Evolutionary conservation across 306 rosid species (phyloP).

Genomic region (Ormosia semicastrata): DNA sequence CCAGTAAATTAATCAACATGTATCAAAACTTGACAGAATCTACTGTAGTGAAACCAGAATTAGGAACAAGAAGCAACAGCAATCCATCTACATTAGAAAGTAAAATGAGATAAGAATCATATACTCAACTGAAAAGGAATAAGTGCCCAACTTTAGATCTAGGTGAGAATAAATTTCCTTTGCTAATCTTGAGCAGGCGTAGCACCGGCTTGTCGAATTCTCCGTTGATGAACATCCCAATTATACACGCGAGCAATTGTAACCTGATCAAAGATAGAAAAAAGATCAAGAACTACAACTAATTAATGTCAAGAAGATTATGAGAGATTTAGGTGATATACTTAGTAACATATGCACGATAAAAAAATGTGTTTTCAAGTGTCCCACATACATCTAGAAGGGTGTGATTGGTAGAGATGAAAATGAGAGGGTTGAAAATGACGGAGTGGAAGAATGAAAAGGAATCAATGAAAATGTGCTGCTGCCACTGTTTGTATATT

Average conservation of each 20-base stretch:
- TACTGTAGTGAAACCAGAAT: slow-evolving; percentile 8
- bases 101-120: slow-evolving; percentile 29
- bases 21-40: slow-evolving; percentile 34
- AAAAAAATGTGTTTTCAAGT: neutral
- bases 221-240: slow-evolving; percentile 82
- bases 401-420: neutral
- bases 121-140: slow-evolving; percentile 34
- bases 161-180: neutral
- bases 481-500: neutral
- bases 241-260: slow-evolving; percentile 75
- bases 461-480: neutral
- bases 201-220: slow-evolving; percentile 38
- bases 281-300: neutral
- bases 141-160: slow-evolving; percentile 17
- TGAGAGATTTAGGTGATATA: neutral
- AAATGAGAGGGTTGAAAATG: neutral
- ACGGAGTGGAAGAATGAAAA: neutral
- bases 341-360: neutral
- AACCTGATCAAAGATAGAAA: slow-evolving; percentile 47
- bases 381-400: neutral
- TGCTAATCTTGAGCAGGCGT: slow-evolving; percentile 35
- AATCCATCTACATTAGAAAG: slow-evolving; percentile 32
- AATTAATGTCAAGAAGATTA: neutral
- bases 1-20: slow-evolving; percentile 4
- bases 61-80: slow-evolving; percentile 7